Percentiles rank a stretch among this genome's conserved stretches.
phyloP scores from a whole-genome alignment of 345 rosid genomes.

The Schrenkiella parvula region DNA sequence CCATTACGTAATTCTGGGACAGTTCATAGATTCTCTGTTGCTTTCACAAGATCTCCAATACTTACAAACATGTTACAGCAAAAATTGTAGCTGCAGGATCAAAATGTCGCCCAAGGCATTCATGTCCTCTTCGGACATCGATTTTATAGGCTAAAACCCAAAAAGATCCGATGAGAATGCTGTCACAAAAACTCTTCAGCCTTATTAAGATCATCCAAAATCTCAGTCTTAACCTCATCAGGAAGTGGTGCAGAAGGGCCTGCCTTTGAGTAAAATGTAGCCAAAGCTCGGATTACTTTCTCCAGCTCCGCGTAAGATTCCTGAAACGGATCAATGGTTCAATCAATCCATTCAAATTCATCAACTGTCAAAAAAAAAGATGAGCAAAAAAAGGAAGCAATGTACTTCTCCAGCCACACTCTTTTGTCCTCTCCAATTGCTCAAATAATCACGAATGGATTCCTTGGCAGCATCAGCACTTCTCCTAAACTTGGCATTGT shows the following conservation, averaged over 20 bases:
- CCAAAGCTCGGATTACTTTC: conserved; percentile 71
- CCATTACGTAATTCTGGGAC: not conserved
- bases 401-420: conserved; percentile 51
- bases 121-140: not conserved
- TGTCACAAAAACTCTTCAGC: conserved; percentile 73
- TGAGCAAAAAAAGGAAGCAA: not conserved
- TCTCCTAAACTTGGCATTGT: conserved; percentile 62
- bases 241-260: conserved; percentile 85
- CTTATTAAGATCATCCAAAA: conserved; percentile 46
- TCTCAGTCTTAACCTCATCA: conserved; percentile 62
- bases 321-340: conserved; percentile 36
- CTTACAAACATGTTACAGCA: conserved; percentile 5
- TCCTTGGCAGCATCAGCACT: conserved; percentile 92
- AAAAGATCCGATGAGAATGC: not conserved
- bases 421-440: conserved; percentile 75
- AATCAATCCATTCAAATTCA: not conserved
- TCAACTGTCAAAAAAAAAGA: not conserved
- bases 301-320: conserved; percentile 76
- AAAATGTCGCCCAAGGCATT: not conserved
- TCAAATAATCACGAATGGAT: conserved; percentile 73
- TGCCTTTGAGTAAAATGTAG: conserved; percentile 74
- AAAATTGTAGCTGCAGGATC: not conserved
- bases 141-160: not conserved
- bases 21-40: not conserved
- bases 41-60: not conserved